phyloP scores from a whole-genome alignment of 2,329 filamentous ascomycete genomes.

The Blumeria graminis region DNA sequence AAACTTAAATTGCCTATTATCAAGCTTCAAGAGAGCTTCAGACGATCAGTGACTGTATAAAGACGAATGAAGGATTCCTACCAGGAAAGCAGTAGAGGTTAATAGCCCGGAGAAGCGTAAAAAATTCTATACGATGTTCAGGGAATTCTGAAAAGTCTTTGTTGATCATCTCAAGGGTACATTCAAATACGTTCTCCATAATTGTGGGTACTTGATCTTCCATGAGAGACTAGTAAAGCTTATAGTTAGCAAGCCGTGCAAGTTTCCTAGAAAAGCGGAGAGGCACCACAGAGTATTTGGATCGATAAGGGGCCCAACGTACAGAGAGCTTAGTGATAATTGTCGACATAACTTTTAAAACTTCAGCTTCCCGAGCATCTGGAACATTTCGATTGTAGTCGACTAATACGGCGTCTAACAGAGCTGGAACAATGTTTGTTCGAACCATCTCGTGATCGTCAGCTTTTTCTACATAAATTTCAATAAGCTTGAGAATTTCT shows the following conservation, averaged over 20 bases:
- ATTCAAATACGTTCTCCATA: constrained; percentile 97
- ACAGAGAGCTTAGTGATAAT: constrained; percentile 93
- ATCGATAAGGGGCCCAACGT: constrained; percentile 31
- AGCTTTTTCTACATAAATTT: constrained; percentile 93
- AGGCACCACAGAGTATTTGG: constrained; percentile 23
- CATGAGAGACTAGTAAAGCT: constrained; percentile 49
- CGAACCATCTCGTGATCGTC: constrained; percentile 89
- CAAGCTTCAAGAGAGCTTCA: constrained; percentile 62
- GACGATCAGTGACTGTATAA: constrained; percentile 4
- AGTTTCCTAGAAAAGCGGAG: constrained; percentile 3
- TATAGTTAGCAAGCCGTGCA: constrained; percentile 14
- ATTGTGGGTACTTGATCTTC: constrained; percentile 93
- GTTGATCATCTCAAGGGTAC: constrained; percentile 98
- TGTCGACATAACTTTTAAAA: constrained; percentile 90
- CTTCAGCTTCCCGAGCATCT: constrained; percentile 85
- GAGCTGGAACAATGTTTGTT: constrained; percentile 79
- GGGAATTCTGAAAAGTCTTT: constrained; percentile 99
- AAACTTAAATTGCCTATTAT: constrained; percentile 95
- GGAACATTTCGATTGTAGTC: constrained; percentile 96
- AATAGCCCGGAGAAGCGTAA: constrained; percentile 86
- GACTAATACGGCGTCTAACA: constrained; percentile 77
- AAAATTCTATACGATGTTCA: constrained; percentile 97
- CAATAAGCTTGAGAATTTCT: constrained; percentile 93
- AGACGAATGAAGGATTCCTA: constrained; percentile 12
- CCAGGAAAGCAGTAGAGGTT: constrained; percentile 91